Base-by-base conservation (phyloP, 225 moss, liverwort and hornwort species). In the Bryoerythrophyllum caledonicum region DNA sequence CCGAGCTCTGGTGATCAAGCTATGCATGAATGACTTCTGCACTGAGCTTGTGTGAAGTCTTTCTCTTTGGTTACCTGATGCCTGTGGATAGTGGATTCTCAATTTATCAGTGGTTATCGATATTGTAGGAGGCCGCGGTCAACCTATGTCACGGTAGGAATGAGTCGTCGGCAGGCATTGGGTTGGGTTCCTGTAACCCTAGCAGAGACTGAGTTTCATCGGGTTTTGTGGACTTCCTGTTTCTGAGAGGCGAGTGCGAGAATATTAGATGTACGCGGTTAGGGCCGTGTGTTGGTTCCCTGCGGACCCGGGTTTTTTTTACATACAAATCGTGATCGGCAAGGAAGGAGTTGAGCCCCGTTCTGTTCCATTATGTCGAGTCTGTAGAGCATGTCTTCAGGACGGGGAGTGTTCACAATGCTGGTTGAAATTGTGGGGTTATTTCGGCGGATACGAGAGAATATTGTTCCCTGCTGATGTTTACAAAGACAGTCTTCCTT, bases 321-420 rank as follows among this genome's bases (percentile, higher is more conserved):
- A 20, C 43, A 37, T 65, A 41, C 53, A 74, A 53, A 52, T 53
- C 38, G 53, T 53, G 24, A 37, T 38, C 53, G 35, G 8, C 64
- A 14, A 60, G 72, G 9, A n/a, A 60, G 72, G 14, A 72, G 72
- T 46, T 44, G 60, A 40, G 69, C 16, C 5, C 56, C 15, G 44
- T n/a, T n/a, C n/a, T n/a, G n/a, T n/a, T n/a, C n/a, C n/a, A n/a
- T 44, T 55, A 54, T 64, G 74, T 41, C 9, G 72, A 44, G 30
- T n/a, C 28, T 55, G 65, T 65, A 27, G 21, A 74, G 41, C n/a
- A 64, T 64, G 74, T n/a, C 25, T 74, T 52, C 19, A 37, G 74
- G 65, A 65, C 55, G 20, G 74, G 55, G 74, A 41, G 25, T 65
- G 15, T 15, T 44, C 55, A 28, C 65, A 55, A 40, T 55, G 54